Evolutionary conservation across 306 rosid species (phyloP).

Genomic region (Datisca glomerata): DNA sequence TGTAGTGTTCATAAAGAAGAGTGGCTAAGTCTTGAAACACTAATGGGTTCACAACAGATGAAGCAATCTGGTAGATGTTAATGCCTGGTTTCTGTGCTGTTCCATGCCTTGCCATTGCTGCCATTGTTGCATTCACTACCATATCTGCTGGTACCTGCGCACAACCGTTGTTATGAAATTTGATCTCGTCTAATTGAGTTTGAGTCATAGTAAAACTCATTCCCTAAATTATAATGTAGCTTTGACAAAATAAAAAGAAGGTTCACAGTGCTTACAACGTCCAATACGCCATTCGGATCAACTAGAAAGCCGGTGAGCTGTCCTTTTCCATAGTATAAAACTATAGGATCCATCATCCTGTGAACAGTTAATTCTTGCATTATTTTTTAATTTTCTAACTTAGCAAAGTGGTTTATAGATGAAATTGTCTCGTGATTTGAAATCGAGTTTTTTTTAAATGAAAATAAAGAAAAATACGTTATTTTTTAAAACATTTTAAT

Average conservation of each 20-base stretch:
- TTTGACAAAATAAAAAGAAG: no score
- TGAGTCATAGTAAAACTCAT: no score
- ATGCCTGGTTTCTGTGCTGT: constrained; percentile 39
- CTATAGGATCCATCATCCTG: constrained; percentile 97
- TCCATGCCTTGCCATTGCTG: constrained; percentile 89
- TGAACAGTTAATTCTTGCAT: neutral
- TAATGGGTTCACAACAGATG: constrained; percentile 78
- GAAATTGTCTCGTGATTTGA: no score
- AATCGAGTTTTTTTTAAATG: no score
- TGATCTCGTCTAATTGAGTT: no score
- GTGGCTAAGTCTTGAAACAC: constrained; percentile 43
- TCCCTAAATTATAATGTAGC: no score
- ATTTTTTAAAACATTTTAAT: no score
- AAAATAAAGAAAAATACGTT: no score
- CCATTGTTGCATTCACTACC: constrained; percentile 88
- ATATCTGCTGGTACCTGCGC: constrained; percentile 87
- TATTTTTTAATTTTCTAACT: no score
- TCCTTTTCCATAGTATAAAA: constrained; percentile 88
- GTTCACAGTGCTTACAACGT: constrained; percentile 41
- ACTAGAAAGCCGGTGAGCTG: constrained; percentile 80
- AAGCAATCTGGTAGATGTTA: constrained; percentile 78
- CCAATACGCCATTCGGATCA: constrained; percentile 80
- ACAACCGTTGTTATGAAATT: no score
- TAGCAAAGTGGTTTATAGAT: no score
- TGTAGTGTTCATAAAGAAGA: constrained; percentile 58